Evolutionary conservation across 2,329 filamentous ascomycete genomes (phyloP).

Genomic region (Didymella segeticola): DNA sequence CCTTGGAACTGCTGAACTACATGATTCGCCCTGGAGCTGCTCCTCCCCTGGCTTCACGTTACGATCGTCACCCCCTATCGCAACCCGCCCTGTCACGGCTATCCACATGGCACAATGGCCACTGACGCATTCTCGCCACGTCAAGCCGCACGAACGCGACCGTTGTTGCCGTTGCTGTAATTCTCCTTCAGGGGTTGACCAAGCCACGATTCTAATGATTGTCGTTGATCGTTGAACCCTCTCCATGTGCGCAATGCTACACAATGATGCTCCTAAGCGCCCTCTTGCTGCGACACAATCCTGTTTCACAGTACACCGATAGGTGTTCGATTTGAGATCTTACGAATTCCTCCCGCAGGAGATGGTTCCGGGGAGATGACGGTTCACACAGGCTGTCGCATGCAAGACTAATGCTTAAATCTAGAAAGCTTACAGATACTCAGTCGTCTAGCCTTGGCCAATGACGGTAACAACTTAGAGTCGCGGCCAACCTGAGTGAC

Average conservation of each 20-base stretch:
- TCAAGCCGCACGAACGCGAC: neutral
- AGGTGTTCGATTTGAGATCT: neutral
- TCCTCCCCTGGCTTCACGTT: conserved; percentile 12
- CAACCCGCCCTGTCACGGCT: conserved; percentile 18
- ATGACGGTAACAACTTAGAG: too few relatives aligned
- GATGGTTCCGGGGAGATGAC: conserved; percentile 31
- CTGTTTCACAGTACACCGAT: neutral
- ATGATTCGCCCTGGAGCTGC: conserved; percentile 27
- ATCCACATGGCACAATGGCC: conserved; percentile 34
- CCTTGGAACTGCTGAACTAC: conserved; percentile 13
- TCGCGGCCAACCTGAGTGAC: too few relatives aligned
- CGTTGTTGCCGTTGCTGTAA: neutral
- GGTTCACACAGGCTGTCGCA: conserved; percentile 27
- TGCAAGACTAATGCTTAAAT: neutral
- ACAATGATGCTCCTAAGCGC: conserved; percentile 13
- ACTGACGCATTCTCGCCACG: conserved; percentile 30
- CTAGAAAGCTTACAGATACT: conserved; percentile 20
- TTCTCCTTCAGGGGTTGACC: neutral
- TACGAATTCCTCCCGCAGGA: neutral
- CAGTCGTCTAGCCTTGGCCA: neutral
- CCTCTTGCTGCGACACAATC: neutral
- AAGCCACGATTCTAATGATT: conserved; percentile 12
- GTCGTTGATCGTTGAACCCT: conserved; percentile 9
- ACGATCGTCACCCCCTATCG: conserved; percentile 31
- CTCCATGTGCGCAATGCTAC: conserved; percentile 10